Evolutionary conservation across 1,284 basidiomycete species (phyloP).

Genomic region (Butyriboletus appendiculatus): DNA sequence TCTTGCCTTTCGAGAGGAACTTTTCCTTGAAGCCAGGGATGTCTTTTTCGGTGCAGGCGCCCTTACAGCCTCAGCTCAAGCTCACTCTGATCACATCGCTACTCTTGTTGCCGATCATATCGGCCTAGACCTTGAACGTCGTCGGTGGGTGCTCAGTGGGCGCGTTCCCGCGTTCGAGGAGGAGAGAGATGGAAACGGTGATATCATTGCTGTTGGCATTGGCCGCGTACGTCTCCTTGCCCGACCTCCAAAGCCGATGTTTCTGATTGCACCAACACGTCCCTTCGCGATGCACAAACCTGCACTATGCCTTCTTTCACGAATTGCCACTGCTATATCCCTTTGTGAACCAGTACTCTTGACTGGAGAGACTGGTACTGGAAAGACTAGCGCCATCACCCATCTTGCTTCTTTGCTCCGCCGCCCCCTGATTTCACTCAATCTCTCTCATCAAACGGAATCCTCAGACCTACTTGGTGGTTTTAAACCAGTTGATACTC

Average conservation of each 20-base stretch:
- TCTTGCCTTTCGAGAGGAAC: slow-evolving; percentile 82
- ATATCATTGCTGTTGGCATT: slow-evolving; percentile 51
- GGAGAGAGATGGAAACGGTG: slow-evolving; percentile 67
- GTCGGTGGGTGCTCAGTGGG: slow-evolving; percentile 55
- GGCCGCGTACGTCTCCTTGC: slow-evolving; percentile 60
- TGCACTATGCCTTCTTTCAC: slow-evolving; percentile 79
- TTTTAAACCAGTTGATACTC: slow-evolving; percentile 92
- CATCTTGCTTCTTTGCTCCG: slow-evolving; percentile 84
- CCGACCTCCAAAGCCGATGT: slow-evolving; percentile 39
- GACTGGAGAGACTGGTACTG: slow-evolving; percentile 98
- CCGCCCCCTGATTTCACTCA: slow-evolving; percentile 84
- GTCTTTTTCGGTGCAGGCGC: slow-evolving; percentile 84
- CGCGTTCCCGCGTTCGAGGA: slow-evolving; percentile 69
- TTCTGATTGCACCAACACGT: slow-evolving; percentile 39
- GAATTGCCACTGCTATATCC: slow-evolving; percentile 76
- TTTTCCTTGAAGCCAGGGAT: slow-evolving; percentile 89
- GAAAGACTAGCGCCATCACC: slow-evolving; percentile 94
- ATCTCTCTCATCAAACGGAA: slow-evolving; percentile 97
- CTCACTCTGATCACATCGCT: slow-evolving; percentile 51
- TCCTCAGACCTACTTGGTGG: slow-evolving; percentile 94
- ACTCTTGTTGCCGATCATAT: slow-evolving; percentile 62
- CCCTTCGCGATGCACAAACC: slow-evolving; percentile 93
- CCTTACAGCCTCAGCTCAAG: slow-evolving; percentile 53
- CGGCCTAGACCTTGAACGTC: slow-evolving; percentile 63
- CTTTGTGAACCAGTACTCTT: slow-evolving; percentile 86